Evolutionary conservation across 345 rosid species (phyloP), one percentile per base, ranked within the genome.

Genomic region (Pelargonium nanum): DNA sequence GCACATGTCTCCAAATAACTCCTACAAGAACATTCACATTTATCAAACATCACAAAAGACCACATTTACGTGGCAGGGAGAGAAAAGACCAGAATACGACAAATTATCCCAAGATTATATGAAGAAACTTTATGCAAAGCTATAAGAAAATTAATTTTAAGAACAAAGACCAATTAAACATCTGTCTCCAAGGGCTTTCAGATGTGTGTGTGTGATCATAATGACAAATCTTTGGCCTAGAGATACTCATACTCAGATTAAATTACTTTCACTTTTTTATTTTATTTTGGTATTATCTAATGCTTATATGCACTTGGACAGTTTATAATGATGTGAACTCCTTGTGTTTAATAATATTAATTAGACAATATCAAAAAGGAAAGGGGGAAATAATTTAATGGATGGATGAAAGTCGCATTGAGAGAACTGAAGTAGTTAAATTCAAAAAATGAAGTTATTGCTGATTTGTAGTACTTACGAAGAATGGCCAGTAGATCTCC

Each of bases 1-100:
- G 86, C 34, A 86, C 96, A 78, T 88, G 96, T 65, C 75, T 77
- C 99, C 97, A 94, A 61, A 94, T 77, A 52, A 79, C 72, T 75
- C 89, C 97, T 93, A 75, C 69, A 68, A 66, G 53, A 66, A 68
- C 28, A 60, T 68, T 58, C 63, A 58, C 69, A 58, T 65, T 56
- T 24, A 53, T 48, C 52, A 65, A 68, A 64, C 53, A 72, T 66
- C 62, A 62, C 54, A 52, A 60, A 22, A 26, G 51, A 65, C 53
- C 28, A 64, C 25, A 60, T 45, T 58, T 26, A 64, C 62, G 60
- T 22, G 22, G 53, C 53, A 61, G 62, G 25, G 63, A 22, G 22
- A 54, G 67, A 69, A 62, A 52, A 65, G 53, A 40, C 30, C 25
- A 34, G 51, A 56, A 51, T 22, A 60, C 16, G 51, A 55, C 19